Evolutionary conservation across 345 rosid genomes (phyloP).

Genomic region (Arabidopsis thaliana): TAIR10.1 NC_003070.9:9040501-9041000

Average conservation of each 20-base stretch:
- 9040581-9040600: constrained; percentile 95
- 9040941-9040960: constrained; percentile 79
- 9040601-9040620: constrained; percentile 97
- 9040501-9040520: neutral
- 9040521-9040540: constrained; percentile 57
- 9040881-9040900: constrained; percentile 61
- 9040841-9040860: neutral
- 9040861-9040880: constrained; percentile 10
- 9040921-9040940: constrained; percentile 99
- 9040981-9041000: constrained; percentile 52
- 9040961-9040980: constrained; percentile 67
- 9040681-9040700: constrained; percentile 30
- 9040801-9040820: constrained; percentile 4
- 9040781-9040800: constrained; percentile 13
- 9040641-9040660: constrained; percentile 32
- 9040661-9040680: neutral
- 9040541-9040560: constrained; percentile 98
- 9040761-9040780: constrained; percentile 90
- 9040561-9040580: constrained; percentile 82
- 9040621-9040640: constrained; percentile 31
- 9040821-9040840: constrained; percentile 17
- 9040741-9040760: constrained; percentile 97
- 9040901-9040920: constrained; percentile 96
- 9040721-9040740: constrained; percentile 90
- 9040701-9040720: constrained; percentile 87